Evolutionary conservation across 176 grass and related monocot species (phyloP).

Genomic region (Typha latifolia): DNA sequence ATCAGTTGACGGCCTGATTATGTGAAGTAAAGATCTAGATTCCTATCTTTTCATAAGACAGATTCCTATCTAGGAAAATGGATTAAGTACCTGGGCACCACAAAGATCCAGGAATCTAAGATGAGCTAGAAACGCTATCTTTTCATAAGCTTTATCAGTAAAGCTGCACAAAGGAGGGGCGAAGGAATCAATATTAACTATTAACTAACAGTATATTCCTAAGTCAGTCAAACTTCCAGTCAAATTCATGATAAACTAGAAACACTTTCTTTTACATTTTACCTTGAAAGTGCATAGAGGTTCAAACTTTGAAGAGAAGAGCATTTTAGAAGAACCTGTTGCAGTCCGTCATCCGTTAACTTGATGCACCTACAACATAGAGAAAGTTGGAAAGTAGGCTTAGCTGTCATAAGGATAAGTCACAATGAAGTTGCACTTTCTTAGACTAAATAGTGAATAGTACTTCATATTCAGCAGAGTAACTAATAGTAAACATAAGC

Average conservation of each 20-base stretch:
- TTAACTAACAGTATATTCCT: background rate
- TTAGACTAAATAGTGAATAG: background rate
- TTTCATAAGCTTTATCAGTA: conserved; percentile 62
- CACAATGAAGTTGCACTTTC: background rate
- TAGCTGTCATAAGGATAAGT: background rate
- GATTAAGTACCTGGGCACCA: conserved; percentile 65
- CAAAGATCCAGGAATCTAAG: conserved; percentile 87
- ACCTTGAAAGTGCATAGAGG: conserved; percentile 89
- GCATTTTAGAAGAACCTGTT: conserved; percentile 66
- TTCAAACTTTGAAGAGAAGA: conserved; percentile 80
- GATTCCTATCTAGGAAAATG: no score
- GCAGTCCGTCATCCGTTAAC: conserved; percentile 70
- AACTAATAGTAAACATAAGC: background rate
- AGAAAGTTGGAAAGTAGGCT: conserved; percentile 6
- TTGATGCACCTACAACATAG: conserved; percentile 63
- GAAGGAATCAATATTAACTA: background rate
- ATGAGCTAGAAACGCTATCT: conserved; percentile 56
- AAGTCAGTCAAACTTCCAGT: background rate
- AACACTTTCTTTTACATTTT: conserved; percentile 15
- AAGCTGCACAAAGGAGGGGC: conserved; percentile 50
- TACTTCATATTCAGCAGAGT: background rate
- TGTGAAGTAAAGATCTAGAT: conserved; percentile 22
- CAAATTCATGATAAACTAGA: background rate
- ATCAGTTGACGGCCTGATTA: background rate
- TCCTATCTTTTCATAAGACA: no score